Evolutionary conservation across 116 monocot genomes (phyloP).

Genomic region (Dioscorea cayenensis): DNA sequence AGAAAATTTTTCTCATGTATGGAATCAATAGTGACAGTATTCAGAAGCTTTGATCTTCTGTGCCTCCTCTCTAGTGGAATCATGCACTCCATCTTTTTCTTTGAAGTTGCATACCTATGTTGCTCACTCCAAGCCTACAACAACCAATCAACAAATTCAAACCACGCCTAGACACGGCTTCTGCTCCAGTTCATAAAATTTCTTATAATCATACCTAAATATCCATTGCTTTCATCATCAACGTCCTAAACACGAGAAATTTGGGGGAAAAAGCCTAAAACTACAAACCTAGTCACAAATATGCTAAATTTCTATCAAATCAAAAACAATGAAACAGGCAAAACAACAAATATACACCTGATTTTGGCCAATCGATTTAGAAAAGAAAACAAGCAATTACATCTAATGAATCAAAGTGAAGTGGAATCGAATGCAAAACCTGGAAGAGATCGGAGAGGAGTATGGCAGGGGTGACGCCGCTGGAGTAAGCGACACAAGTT

Average conservation of each 20-base stretch:
- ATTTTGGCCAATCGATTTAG: no score
- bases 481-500: slow-evolving; percentile 73
- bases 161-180: no score
- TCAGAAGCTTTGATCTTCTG: slow-evolving; percentile 46
- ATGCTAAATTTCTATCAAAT: neutral
- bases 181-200: no score
- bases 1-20: slow-evolving; percentile 92
- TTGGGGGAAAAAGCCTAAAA: neutral
- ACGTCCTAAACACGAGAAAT: no score
- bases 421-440: slow-evolving; percentile 26
- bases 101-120: slow-evolving; percentile 35
- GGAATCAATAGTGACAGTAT: slow-evolving; percentile 76
- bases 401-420: neutral
- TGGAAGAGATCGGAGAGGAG: slow-evolving; percentile 92
- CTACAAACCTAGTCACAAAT: neutral
- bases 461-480: slow-evolving; percentile 85
- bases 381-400: neutral
- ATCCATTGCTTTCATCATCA: no score
- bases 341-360: no score
- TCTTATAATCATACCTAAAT: no score
- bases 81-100: slow-evolving; percentile 43
- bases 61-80: slow-evolving; percentile 42
- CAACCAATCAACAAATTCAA: neutral
- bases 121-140: slow-evolving; percentile 84
- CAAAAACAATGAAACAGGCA: neutral